phyloP scores from a whole-genome alignment of 1,139 yeast species.

The Pneumocystis canis region DNA sequence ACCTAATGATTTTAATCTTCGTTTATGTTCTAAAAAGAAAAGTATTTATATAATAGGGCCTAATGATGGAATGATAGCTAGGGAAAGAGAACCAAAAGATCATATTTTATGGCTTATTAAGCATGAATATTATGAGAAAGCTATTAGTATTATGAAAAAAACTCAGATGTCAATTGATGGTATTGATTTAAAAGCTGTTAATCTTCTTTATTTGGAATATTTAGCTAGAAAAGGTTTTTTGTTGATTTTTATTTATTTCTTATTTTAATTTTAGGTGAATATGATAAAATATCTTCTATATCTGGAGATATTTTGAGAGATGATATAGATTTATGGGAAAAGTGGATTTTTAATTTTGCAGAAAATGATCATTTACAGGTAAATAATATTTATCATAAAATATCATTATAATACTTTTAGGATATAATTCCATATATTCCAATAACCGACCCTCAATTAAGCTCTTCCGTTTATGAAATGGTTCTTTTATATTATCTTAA shows the following conservation, averaged over 20 bases:
- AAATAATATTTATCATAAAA: neutral
- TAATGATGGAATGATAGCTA: slow-evolving; percentile 64
- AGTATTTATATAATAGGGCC: slow-evolving; percentile 63
- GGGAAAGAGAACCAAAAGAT: slow-evolving; percentile 53
- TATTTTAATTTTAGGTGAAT: slow-evolving; percentile 26
- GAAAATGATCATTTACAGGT: slow-evolving; percentile 31
- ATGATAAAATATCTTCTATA: slow-evolving; percentile 45
- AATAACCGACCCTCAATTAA: slow-evolving; percentile 29
- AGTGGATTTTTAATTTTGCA: slow-evolving; percentile 45
- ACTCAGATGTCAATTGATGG: slow-evolving; percentile 39
- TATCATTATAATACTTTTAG: slow-evolving; percentile 12
- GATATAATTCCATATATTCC: slow-evolving; percentile 36
- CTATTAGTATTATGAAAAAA: slow-evolving; percentile 61
- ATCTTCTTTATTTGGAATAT: slow-evolving; percentile 47
- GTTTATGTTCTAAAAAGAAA: slow-evolving; percentile 22
- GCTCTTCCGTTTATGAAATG: slow-evolving; percentile 33
- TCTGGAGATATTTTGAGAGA: slow-evolving; percentile 30
- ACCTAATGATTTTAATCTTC: slow-evolving; percentile 62
- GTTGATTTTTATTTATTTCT: neutral
- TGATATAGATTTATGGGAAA: slow-evolving; percentile 43
- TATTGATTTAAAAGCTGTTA: slow-evolving; percentile 33
- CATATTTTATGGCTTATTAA: slow-evolving; percentile 58
- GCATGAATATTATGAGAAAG: slow-evolving; percentile 41
- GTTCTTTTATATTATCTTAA: slow-evolving; percentile 40
- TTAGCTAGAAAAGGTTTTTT: slow-evolving; percentile 27